Evolutionary conservation across 495 filamentous ascomycete species (phyloP), one percentile per base, ranked within the genome.

Genomic region (Penicillium robsamsonii): DNA sequence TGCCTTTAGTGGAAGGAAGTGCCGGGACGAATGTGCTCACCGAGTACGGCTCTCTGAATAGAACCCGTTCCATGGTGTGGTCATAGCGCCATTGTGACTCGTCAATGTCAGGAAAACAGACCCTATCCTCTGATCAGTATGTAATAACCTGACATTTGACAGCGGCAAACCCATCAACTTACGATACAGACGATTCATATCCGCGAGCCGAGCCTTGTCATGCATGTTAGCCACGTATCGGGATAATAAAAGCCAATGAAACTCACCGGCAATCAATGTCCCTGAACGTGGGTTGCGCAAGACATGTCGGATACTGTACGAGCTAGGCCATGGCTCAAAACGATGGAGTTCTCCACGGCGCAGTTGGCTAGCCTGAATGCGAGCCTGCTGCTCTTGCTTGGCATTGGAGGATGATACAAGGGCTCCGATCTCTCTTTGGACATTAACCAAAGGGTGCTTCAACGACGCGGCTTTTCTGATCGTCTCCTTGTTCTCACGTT

Each of bases 101-200:
- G 31, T 73, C 67, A 42, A 61, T 64, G 27, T 74, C 70, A 43
- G 73, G 71, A 29, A 74, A 72, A 60, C 72, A 75, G 17, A 73
- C 57, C 30, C 72, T 75, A 22, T 24, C n/a, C 35, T 43, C 44
- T 20, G 24, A 33, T 62, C 37, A 63, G 53, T 25, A 43, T 22
- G 45, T 50, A 8, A 53, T 20, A 27, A 27, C 4, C 4, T 20
- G 24, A 38, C 43, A 41, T 44, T 40, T 45, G 49, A 42, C 31
- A 52, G 17, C 12, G 10, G 24, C 27, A 33, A 51, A 54, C 43
- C 46, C 35, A 46, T 30, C 22, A 1, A 61, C 72, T 64, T 52
- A 76, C 74, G 68, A 75, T 27, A 74, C 65, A 35, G 68, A 69
- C 17, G 69, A 73, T 45, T 69, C 60, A 27, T 53, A 55, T 4